phyloP scores from a whole-genome alignment of 2,329 filamentous ascomycete species.

The Pestalotiopsis sp. region DNA sequence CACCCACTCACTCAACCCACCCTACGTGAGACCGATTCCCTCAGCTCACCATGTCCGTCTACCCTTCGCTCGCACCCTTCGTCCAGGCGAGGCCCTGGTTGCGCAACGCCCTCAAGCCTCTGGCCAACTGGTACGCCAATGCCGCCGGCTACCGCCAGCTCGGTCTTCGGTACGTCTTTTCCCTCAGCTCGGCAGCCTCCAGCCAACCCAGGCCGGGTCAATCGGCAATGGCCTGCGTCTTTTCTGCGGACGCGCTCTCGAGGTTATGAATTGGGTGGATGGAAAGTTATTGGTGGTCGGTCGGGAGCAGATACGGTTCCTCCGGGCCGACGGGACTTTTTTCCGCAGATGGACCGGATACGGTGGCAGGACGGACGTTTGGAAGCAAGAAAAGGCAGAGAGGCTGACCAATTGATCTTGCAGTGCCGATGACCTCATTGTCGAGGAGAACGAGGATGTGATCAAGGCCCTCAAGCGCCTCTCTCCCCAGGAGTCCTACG shows the following conservation, averaged over 20 bases:
- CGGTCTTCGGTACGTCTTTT: slow-evolving; percentile 72
- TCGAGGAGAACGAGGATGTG: slow-evolving; percentile 87
- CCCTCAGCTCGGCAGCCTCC: background rate
- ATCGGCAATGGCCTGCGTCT: background rate
- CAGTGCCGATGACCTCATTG: slow-evolving; percentile 92
- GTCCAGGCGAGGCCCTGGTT: slow-evolving; percentile 88
- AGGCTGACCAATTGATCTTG: background rate
- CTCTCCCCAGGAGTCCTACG: slow-evolving; percentile 86
- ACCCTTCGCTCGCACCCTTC: slow-evolving; percentile 73
- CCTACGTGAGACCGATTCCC: slow-evolving; percentile 22
- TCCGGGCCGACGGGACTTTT: background rate
- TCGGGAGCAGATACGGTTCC: background rate
- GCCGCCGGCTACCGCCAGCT: slow-evolving; percentile 91
- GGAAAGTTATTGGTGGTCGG: background rate
- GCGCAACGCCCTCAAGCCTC: slow-evolving; percentile 73
- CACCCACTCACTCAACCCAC: slow-evolving; percentile 18
- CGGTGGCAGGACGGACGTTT: background rate
- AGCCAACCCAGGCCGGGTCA: background rate
- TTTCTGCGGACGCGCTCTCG: background rate
- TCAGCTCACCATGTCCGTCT: slow-evolving; percentile 60
- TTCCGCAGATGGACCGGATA: no score
- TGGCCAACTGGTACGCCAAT: slow-evolving; percentile 87
- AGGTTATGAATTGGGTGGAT: background rate
- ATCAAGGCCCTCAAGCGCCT: slow-evolving; percentile 90
- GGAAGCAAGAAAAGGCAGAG: background rate